phyloP scores from a whole-genome alignment of 108 stramenopile genomes.

The Nitzschia sp. region DNA sequence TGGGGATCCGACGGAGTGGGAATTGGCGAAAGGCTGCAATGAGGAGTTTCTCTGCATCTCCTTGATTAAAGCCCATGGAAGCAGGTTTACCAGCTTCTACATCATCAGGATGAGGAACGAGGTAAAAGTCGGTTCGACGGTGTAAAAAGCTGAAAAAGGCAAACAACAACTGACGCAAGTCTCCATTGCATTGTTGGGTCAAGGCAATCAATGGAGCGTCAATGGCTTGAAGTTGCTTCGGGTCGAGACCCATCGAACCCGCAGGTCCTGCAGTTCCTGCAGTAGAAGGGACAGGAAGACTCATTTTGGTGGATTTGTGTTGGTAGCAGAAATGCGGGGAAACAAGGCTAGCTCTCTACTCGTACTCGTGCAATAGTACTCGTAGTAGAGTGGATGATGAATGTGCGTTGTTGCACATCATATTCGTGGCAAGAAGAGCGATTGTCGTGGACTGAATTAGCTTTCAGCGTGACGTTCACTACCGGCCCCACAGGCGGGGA shows the following conservation, averaged over 20 bases:
- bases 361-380: too few relatives aligned
- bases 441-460: too few relatives aligned
- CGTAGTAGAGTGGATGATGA: too few relatives aligned
- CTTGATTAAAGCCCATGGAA: constrained; percentile 74
- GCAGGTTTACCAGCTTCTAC: constrained; percentile 28
- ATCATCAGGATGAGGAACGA: constrained; percentile 68
- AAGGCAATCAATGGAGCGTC: constrained; percentile 76
- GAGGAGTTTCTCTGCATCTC: constrained; percentile 82
- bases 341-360: too few relatives aligned
- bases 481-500: too few relatives aligned
- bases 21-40: constrained; percentile 83
- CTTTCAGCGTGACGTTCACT: too few relatives aligned
- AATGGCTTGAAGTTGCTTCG: constrained; percentile 40
- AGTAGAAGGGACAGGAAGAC: constrained; percentile 50
- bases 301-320: constrained; percentile 23
- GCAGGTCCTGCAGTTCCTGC: not conserved
- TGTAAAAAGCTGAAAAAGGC: constrained; percentile 83
- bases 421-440: too few relatives aligned
- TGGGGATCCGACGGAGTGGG: constrained; percentile 67
- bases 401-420: too few relatives aligned
- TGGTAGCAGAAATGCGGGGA: too few relatives aligned
- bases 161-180: constrained; percentile 66
- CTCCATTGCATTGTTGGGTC: constrained; percentile 64
- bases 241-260: constrained; percentile 6
- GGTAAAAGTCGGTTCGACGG: constrained; percentile 85